A percentile compares a stretch with the other conserved stretches of the same genome.
These are phyloP conservation scores for Populus tremula DNA, from an alignment of 345 rosid genomes.

Conservation along the genomic window DNA sequence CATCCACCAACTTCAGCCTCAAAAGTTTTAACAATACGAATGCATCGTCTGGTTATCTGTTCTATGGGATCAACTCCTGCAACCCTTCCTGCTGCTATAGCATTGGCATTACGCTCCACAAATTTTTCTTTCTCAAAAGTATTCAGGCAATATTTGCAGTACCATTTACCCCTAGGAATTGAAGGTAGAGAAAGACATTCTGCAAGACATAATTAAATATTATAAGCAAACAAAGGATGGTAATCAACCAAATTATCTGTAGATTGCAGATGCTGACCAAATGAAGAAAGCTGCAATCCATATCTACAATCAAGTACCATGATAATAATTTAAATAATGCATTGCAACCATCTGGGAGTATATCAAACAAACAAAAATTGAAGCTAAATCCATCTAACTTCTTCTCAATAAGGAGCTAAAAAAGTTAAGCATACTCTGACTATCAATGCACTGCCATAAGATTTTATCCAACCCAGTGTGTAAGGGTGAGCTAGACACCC, in stretches of 20 bases:
- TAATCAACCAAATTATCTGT: neutral
- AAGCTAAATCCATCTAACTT: neutral
- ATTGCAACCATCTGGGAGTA: neutral
- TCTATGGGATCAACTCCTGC: slow-evolving; percentile 86
- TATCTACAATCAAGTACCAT: neutral
- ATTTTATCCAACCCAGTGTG: neutral
- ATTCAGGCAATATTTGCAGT: slow-evolving; percentile 70
- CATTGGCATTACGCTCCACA: slow-evolving; percentile 69
- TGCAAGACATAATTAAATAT: slow-evolving; percentile 24
- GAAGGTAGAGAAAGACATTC: slow-evolving; percentile 66
- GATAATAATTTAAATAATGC: neutral
- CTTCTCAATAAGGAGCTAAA: neutral
- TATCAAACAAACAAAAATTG: neutral
- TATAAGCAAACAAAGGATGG: slow-evolving; percentile 1
- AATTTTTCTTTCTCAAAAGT: slow-evolving; percentile 59
- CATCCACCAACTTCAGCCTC: slow-evolving; percentile 73
- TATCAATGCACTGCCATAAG: neutral
- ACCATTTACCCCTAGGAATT: slow-evolving; percentile 71
- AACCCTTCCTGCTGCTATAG: slow-evolving; percentile 88
- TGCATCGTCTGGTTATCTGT: slow-evolving; percentile 78
- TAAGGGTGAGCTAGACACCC: neutral
- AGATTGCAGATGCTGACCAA: neutral
- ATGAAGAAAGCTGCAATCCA: neutral
- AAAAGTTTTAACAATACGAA: slow-evolving; percentile 68
- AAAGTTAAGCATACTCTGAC: neutral